These are phyloP conservation scores for Aethionema arabicum DNA, from an alignment of 345 rosid genomes.

Conservation along the genomic window DNA sequence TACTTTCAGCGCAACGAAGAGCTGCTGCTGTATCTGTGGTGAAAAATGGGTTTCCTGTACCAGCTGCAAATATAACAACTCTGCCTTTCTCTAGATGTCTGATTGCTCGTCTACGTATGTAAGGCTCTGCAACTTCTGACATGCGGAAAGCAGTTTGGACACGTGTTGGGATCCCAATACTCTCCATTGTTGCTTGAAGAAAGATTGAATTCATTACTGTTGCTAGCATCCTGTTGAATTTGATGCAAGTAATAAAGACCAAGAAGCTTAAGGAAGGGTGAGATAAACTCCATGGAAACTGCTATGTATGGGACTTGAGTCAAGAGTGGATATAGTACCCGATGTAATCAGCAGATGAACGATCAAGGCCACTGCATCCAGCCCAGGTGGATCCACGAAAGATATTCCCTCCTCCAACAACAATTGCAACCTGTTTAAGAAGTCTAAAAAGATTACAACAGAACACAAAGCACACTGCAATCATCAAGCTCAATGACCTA, in stretches of 20 bases:
- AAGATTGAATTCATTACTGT: slow-evolving; percentile 95
- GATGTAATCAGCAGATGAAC: slow-evolving; percentile 94
- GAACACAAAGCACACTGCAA: background rate
- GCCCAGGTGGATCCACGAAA: slow-evolving; percentile 94
- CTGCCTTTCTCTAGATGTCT: slow-evolving; percentile 97
- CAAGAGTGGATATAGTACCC: slow-evolving; percentile 50
- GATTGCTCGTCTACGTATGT: slow-evolving; percentile 80
- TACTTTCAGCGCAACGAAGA: slow-evolving; percentile 96
- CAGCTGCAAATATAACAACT: slow-evolving; percentile 96
- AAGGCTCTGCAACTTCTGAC: slow-evolving; percentile 98
- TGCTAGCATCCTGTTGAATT: slow-evolving; percentile 74
- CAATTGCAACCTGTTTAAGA: slow-evolving; percentile 74
- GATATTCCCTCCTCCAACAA: slow-evolving; percentile 95
- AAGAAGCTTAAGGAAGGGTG: background rate
- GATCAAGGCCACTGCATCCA: slow-evolving; percentile 94
- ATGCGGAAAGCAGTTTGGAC: slow-evolving; percentile 95
- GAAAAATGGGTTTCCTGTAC: slow-evolving; percentile 97
- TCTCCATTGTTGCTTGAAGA: slow-evolving; percentile 98
- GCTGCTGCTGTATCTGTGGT: slow-evolving; percentile 97
- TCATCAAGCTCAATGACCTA: slow-evolving; percentile 1
- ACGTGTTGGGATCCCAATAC: slow-evolving; percentile 90
- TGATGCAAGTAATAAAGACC: slow-evolving; percentile 19
- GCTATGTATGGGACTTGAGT: background rate
- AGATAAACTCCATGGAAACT: background rate
- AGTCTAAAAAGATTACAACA: slow-evolving; percentile 4